Conservation (phyloP, 2,329 filamentous ascomycete genomes). For the Fusarium coffeatum region DNA sequence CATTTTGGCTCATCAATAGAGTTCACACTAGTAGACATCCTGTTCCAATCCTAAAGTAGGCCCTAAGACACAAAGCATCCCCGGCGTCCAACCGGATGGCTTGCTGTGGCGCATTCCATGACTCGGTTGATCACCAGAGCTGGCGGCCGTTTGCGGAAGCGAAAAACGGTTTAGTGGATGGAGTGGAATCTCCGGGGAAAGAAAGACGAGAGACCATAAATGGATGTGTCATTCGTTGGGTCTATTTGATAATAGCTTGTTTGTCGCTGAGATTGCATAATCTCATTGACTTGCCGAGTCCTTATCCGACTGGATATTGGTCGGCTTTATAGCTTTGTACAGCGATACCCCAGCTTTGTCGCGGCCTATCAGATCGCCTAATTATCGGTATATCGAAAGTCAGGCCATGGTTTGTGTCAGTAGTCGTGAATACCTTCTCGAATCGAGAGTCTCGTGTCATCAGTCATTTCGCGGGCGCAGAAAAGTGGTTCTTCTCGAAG, state of each 20-base stretch:
- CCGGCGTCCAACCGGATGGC: neutral
- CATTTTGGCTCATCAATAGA: slow-evolving; percentile 7
- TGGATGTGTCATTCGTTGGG: neutral
- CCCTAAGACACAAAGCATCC: neutral
- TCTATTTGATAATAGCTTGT: neutral
- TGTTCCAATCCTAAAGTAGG: neutral
- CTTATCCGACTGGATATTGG: neutral
- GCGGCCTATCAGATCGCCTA: neutral
- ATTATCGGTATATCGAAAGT: neutral
- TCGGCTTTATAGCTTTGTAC: neutral
- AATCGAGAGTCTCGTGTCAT: neutral
- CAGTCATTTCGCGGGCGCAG: neutral
- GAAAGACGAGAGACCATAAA: neutral
- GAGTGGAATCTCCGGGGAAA: neutral
- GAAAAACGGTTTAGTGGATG: neutral
- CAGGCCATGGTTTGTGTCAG: too few species aligned
- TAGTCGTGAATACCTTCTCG: neutral
- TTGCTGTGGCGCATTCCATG: neutral
- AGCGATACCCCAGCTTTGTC: neutral
- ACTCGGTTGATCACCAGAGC: neutral
- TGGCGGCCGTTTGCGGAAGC: neutral
- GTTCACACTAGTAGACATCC: neutral
- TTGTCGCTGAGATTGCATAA: neutral
- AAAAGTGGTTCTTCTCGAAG: neutral
- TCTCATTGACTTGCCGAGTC: neutral